Base-by-base conservation (phyloP, 2,329 filamentous ascomycete genomes). In the Eutypa lata region DNA sequence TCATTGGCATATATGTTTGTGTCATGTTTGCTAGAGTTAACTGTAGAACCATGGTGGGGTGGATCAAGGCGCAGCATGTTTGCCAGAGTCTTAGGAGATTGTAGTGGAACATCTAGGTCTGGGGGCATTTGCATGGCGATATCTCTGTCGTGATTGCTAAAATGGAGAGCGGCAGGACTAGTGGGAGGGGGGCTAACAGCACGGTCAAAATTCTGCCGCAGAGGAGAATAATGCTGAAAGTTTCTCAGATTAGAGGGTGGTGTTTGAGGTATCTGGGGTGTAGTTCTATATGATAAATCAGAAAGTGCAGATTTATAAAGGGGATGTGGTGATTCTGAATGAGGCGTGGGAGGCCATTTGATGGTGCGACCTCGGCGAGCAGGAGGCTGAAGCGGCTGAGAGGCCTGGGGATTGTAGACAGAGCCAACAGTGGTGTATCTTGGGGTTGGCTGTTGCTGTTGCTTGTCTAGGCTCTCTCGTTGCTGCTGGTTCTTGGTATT, bases 341-440 rank as follows among this genome's bases (percentile, higher is more conserved):
- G 42, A 24, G 42, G 42, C n/a, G 42, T 45, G n/a, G 42, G 42
- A 45, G 42, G 58, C 68, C 70, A 75, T 64, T 76, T 78, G 58
- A 73, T 60, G 33, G 72, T 70, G 49, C 80, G 76, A 16, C 76
- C 76, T 56, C 78, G 76, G 51, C 80, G 76, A 52, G 75, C 66
- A 31, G 80, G 80, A 44, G 80, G 73, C 55, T 81, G 78, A 24
- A 82, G 68, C 14, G 76, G 76, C 42, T 73, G 70, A 14, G 71
- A 64, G 14, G 71, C 66, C 53, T 71, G 71, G 2, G 79, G 77
- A 33, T 79, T 78, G 66, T 79, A 82, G 46, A 80, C 70, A 3
- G 80, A 81, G n/a, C 80, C 80, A 21, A 80, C 80, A 7, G 80
- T 82, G 16, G 79, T 82, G 61, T 81, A 83, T 55, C 73, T 72